Evolutionary conservation across 768 basidiomycete species (phyloP).

Genomic region (Boletus subparvulus): DNA sequence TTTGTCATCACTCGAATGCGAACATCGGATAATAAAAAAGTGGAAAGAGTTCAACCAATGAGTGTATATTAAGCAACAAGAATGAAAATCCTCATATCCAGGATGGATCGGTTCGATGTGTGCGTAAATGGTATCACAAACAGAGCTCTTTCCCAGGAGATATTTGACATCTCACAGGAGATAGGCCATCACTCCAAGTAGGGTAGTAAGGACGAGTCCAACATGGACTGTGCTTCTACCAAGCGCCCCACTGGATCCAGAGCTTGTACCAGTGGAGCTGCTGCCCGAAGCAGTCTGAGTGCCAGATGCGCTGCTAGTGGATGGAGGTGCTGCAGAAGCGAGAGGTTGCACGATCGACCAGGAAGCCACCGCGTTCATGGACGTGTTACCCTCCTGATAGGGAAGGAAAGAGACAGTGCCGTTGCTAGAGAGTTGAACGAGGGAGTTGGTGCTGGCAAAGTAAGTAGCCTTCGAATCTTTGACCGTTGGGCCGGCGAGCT

Average conservation of each 20-base stretch:
- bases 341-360: constrained; percentile 52
- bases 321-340: constrained; percentile 42
- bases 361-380: constrained; percentile 43
- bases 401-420: constrained; percentile 63
- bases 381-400: constrained; percentile 46
- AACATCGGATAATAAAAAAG: neutral
- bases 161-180: constrained; percentile 9
- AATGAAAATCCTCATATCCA: neutral
- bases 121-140: constrained; percentile 9
- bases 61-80: constrained; percentile 7
- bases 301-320: constrained; percentile 19
- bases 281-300: constrained; percentile 15
- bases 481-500: constrained; percentile 54
- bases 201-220: constrained; percentile 11
- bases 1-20: neutral
- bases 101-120: neutral
- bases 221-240: constrained; percentile 12
- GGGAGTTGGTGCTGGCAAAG: constrained; percentile 56
- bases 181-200: constrained; percentile 16
- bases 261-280: constrained; percentile 12
- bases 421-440: constrained; percentile 66
- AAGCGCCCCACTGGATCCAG: constrained; percentile 14
- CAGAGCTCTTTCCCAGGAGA: neutral
- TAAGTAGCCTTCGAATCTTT: constrained; percentile 63
- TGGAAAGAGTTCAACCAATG: neutral